Conservation (phyloP, 257 asterid genomes). For the Penstemon davidsonii region DNA sequence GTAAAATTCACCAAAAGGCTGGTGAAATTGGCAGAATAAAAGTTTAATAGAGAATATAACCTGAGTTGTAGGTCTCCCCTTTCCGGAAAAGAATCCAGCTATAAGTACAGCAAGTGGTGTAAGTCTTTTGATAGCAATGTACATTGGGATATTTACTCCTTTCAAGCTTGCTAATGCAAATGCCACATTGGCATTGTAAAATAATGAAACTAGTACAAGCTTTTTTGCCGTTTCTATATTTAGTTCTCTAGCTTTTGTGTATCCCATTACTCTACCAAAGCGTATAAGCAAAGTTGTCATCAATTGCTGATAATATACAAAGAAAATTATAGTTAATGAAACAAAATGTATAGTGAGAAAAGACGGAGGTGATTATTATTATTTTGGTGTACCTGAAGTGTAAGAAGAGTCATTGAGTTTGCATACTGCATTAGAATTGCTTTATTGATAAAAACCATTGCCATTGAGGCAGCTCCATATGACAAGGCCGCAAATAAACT, state of each 20-base stretch:
- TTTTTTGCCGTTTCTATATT: constrained; percentile 71
- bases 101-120: constrained; percentile 96
- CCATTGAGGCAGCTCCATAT: constrained; percentile 90
- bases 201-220: constrained; percentile 81
- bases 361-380: neutral
- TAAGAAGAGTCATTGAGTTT: constrained; percentile 83
- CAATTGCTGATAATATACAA: constrained; percentile 69
- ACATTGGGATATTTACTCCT: constrained; percentile 99
- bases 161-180: constrained; percentile 95
- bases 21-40: neutral
- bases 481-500: constrained; percentile 77
- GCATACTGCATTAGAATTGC: constrained; percentile 92
- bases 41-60: constrained; percentile 33
- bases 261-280: constrained; percentile 77
- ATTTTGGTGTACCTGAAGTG: constrained; percentile 65
- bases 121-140: constrained; percentile 96
- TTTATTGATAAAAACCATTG: constrained; percentile 95
- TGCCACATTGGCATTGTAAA: constrained; percentile 96
- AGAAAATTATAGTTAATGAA: constrained; percentile 41
- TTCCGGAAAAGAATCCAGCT: constrained; percentile 85
- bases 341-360: constrained; percentile 4
- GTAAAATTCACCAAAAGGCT: neutral
- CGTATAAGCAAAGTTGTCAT: constrained; percentile 82
- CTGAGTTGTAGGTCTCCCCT: constrained; percentile 88
- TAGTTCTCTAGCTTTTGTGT: constrained; percentile 65